These are phyloP conservation scores for Piromyces sp. DNA, from an alignment of 192 early-diverging fungal species.

Conservation along the genomic window DNA sequence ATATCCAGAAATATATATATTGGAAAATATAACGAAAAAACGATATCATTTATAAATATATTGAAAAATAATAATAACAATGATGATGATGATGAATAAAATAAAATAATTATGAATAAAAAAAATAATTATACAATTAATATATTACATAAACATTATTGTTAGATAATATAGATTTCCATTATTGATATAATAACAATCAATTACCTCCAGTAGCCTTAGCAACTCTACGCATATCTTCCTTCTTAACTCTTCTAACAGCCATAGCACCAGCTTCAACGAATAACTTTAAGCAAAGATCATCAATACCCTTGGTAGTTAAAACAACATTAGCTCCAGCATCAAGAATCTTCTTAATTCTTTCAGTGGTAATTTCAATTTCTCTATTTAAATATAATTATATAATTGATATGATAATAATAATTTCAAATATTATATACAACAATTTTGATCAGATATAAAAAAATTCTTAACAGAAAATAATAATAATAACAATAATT, in stretches of 20 bases:
- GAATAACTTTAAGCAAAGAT: conserved; percentile 93
- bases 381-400: no score
- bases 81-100: no score
- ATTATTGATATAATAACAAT: background rate
- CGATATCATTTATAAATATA: no score
- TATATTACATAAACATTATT: no score
- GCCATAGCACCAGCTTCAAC: conserved; percentile 97
- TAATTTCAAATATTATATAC: no score
- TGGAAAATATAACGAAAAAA: no score
- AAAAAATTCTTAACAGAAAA: background rate
- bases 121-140: no score
- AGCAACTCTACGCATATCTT: conserved; percentile 92
- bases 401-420: no score
- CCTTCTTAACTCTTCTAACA: conserved; percentile 87
- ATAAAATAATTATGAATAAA: no score
- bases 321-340: conserved; percentile 93
- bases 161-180: no score
- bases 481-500: background rate
- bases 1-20: no score
- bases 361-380: conserved; percentile 87
- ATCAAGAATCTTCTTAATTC: conserved; percentile 83
- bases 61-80: no score
- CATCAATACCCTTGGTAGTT: conserved; percentile 98
- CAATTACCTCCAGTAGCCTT: conserved; percentile 74
- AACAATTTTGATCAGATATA: background rate